Conservation (phyloP, 1,284 basidiomycete genomes). For the Moniliella sp. region DNA sequence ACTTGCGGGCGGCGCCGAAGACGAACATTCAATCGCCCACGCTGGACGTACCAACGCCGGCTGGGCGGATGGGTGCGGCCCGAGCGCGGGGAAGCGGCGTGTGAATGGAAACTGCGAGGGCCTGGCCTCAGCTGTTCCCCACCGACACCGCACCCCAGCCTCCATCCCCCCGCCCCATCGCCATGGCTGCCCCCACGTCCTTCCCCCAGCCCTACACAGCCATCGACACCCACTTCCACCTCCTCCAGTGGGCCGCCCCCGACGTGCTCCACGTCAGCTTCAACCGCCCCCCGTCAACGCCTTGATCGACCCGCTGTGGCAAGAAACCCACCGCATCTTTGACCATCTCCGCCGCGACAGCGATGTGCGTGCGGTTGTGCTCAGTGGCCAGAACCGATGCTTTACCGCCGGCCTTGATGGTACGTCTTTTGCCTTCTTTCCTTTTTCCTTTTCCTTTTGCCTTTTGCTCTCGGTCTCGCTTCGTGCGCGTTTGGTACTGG, state of each 20-base stretch:
- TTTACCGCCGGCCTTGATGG: conserved; percentile 33
- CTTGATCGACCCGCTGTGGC: conserved; percentile 22
- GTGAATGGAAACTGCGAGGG: too few relatives aligned
- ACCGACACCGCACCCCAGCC: too few relatives aligned
- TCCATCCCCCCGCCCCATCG: too few relatives aligned
- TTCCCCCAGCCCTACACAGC: conserved; percentile 10
- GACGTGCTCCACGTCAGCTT: conserved; percentile 21
- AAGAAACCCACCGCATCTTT: conserved; percentile 21
- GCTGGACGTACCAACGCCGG: too few relatives aligned
- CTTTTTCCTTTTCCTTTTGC: neutral
- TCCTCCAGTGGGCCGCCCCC: conserved; percentile 10
- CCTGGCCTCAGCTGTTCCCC: too few relatives aligned
- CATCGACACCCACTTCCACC: conserved; percentile 8
- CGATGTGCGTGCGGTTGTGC: conserved; percentile 23
- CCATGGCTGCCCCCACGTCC: too few relatives aligned
- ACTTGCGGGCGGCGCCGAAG: too few relatives aligned
- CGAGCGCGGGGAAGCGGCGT: too few relatives aligned
- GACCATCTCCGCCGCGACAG: conserved; percentile 12
- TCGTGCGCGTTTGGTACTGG: too few relatives aligned
- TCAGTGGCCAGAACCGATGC: conserved; percentile 21
- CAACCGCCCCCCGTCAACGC: conserved; percentile 25
- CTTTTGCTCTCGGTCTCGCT: conserved; percentile 5
- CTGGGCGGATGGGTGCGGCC: too few relatives aligned
- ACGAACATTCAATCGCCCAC: too few relatives aligned
- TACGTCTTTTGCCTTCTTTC: conserved; percentile 3